These are phyloP conservation scores for Quercus lobata DNA, from an alignment of 331 rosid species.

Conservation along the genomic window DNA sequence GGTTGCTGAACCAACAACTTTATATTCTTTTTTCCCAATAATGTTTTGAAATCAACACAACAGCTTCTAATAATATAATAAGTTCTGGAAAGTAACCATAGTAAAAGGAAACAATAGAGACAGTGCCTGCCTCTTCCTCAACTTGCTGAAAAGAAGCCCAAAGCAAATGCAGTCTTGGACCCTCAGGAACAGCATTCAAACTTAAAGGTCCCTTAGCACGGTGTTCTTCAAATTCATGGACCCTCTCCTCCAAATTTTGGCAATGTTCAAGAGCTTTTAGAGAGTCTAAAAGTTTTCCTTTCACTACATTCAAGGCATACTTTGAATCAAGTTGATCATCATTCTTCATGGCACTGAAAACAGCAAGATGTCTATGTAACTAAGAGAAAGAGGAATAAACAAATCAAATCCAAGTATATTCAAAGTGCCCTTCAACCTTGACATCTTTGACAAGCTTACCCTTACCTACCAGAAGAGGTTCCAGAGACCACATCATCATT, in stretches of 20 bases:
- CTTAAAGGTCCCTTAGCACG: constrained; percentile 55
- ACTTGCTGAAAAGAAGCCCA: constrained; percentile 76
- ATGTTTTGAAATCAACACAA: constrained; percentile 1
- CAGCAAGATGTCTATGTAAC: constrained; percentile 21
- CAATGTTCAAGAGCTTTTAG: constrained; percentile 60
- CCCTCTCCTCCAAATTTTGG: constrained; percentile 43
- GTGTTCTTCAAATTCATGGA: constrained; percentile 31
- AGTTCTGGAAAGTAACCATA: constrained; percentile 5
- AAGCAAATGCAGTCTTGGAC: constrained; percentile 80
- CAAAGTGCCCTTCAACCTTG: constrained; percentile 22
- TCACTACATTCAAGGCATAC: constrained; percentile 37
- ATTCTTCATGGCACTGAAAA: constrained; percentile 43
- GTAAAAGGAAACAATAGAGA: constrained; percentile 23
- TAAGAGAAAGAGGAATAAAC: constrained; percentile 2
- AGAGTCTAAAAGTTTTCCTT: constrained; percentile 57
- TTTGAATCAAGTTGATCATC: constrained; percentile 41
- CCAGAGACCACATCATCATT: constrained; percentile 29
- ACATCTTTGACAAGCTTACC: constrained; percentile 49
- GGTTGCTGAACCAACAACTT: background rate
- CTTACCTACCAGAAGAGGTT: constrained; percentile 97
- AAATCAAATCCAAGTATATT: constrained; percentile 8
- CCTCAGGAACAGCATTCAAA: constrained; percentile 81
- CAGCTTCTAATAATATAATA: constrained; percentile 8
- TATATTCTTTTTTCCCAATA: background rate
- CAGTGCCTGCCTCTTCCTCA: constrained; percentile 78